phyloP scores from a whole-genome alignment of 169 alveolate species.

The Cryptosporidium viatorum region DNA sequence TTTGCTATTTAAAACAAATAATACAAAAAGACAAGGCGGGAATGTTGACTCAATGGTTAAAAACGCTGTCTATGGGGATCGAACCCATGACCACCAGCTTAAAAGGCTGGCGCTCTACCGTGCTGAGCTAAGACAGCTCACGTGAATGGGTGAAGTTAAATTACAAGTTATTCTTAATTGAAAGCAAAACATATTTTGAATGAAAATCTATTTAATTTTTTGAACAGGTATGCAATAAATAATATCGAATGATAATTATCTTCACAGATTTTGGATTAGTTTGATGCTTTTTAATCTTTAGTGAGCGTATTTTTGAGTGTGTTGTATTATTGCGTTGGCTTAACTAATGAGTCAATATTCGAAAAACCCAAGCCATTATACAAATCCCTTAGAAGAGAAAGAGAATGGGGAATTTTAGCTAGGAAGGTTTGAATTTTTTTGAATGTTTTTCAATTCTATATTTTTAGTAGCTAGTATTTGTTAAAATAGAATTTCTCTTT shows the following conservation, averaged over 20 bases:
- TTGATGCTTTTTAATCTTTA: background rate
- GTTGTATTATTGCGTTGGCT: background rate
- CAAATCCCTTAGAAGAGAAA: too few species aligned
- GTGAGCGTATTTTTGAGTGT: background rate
- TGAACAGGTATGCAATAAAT: background rate
- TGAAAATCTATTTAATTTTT: background rate
- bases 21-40: background rate
- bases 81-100: conserved; percentile 92
- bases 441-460: too few species aligned
- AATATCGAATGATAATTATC: background rate
- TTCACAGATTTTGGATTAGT: too few species aligned
- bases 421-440: too few species aligned
- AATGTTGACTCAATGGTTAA: background rate
- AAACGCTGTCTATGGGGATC: conserved; percentile 85
- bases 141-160: background rate
- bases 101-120: conserved; percentile 92
- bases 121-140: conserved; percentile 79
- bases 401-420: too few species aligned
- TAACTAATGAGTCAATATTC: too few species aligned
- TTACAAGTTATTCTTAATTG: background rate
- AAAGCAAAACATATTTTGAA: background rate
- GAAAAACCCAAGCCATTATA: too few species aligned
- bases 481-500: too few species aligned
- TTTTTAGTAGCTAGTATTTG: too few species aligned
- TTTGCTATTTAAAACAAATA: background rate